These are phyloP conservation scores for Globisporangium acanthophoron DNA, from an alignment of 352 stramenopile genomes.

Conservation along the genomic window DNA sequence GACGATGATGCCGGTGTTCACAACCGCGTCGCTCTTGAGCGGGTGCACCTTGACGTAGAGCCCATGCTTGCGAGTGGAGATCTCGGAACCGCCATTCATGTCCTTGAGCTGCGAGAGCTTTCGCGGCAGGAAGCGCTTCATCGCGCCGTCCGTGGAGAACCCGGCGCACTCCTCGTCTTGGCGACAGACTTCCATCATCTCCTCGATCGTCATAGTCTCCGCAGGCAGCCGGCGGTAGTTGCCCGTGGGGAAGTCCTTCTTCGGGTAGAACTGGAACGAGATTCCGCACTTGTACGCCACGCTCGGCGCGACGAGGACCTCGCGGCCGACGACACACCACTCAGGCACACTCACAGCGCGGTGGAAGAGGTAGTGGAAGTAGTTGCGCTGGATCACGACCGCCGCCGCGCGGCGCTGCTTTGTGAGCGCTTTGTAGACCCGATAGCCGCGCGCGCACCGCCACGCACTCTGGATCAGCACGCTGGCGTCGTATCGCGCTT, in stretches of 20 bases:
- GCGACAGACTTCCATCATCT: slow-evolving; percentile 57
- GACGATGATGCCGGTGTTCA: slow-evolving; percentile 54
- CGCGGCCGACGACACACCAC: slow-evolving; percentile 59
- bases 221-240: slow-evolving; percentile 47
- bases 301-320: slow-evolving; percentile 60
- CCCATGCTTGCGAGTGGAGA: slow-evolving; percentile 13
- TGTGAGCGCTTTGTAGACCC: slow-evolving; percentile 26
- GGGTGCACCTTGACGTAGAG: slow-evolving; percentile 64
- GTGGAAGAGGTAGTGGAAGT: slow-evolving; percentile 66
- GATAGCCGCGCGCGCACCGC: slow-evolving; percentile 22
- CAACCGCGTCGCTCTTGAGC: slow-evolving; percentile 32
- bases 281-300: slow-evolving; percentile 58
- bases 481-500: slow-evolving; percentile 41
- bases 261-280: slow-evolving; percentile 71
- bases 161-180: slow-evolving; percentile 65
- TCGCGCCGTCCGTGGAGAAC: slow-evolving; percentile 62
- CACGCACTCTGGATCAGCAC: slow-evolving; percentile 39
- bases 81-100: slow-evolving; percentile 17
- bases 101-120: slow-evolving; percentile 66
- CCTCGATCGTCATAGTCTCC: slow-evolving; percentile 18
- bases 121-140: slow-evolving; percentile 74
- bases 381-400: slow-evolving; percentile 60
- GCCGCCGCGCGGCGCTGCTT: slow-evolving; percentile 28
- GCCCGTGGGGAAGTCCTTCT: slow-evolving; percentile 63
- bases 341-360: slow-evolving; percentile 42